Percentiles rank a stretch among this genome's conserved stretches.
Conservation (phyloP, 768 basidiomycete species). For the Peribolospora baueri region DNA sequence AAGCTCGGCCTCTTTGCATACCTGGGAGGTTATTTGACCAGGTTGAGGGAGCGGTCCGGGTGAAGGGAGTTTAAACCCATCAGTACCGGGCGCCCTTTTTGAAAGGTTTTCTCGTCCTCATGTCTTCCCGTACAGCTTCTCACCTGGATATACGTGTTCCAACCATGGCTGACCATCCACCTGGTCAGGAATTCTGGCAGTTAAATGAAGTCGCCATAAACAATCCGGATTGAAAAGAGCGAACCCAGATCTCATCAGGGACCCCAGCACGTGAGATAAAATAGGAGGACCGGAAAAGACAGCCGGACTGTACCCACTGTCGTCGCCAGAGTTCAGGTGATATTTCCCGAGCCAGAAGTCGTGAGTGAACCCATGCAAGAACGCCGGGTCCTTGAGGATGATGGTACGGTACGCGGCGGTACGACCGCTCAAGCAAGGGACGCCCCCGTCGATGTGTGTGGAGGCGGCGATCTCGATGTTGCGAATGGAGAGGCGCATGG, state of each 20-base stretch:
- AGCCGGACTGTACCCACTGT: constrained; percentile 21
- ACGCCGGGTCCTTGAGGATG: constrained; percentile 84
- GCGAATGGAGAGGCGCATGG: constrained; percentile 72
- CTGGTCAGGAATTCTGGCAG: constrained; percentile 49
- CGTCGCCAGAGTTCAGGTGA: constrained; percentile 79
- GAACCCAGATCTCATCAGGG: no score
- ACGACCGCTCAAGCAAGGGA: constrained; percentile 74
- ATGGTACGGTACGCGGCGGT: constrained; percentile 84
- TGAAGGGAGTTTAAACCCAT: no score
- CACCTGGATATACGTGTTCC: constrained; percentile 70
- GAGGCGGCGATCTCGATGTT: constrained; percentile 78
- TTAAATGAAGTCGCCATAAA: no score
- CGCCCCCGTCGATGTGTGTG: constrained; percentile 76
- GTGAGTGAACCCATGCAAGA: constrained; percentile 75
- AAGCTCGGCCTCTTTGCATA: constrained; percentile 32
- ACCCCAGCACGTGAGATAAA: background rate
- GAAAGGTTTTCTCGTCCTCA: no score
- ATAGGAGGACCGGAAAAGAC: background rate
- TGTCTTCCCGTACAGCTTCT: no score
- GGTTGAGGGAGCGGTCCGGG: no score
- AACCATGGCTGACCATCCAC: constrained; percentile 90
- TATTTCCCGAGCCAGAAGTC: constrained; percentile 86
- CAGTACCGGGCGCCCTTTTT: no score
- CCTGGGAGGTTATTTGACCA: constrained; percentile 7
- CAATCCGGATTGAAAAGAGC: no score